Conservation (phyloP, 495 filamentous ascomycete species). For the Rusavskia elegans region DNA sequence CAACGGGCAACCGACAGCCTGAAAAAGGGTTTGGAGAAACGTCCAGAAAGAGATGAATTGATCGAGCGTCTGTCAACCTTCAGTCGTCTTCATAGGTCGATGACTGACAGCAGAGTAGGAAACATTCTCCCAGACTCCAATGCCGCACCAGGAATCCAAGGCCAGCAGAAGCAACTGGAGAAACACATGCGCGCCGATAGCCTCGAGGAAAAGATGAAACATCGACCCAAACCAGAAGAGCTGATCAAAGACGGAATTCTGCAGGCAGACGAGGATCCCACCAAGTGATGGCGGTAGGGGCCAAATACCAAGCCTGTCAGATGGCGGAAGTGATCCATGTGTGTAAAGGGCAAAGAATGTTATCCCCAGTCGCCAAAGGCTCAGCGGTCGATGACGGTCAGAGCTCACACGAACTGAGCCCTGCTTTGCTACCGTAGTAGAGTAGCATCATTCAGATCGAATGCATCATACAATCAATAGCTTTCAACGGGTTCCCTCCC, state of each 20-base stretch:
- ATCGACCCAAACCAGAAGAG: slow-evolving; percentile 57
- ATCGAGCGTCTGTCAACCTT: slow-evolving; percentile 47
- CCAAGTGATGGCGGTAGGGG: not conserved
- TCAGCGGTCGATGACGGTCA: not conserved
- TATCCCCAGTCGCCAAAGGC: not conserved
- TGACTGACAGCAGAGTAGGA: slow-evolving; percentile 22
- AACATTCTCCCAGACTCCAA: slow-evolving; percentile 70
- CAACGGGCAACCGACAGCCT: slow-evolving; percentile 46
- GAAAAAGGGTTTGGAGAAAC: slow-evolving; percentile 48
- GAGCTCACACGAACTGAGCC: too few species aligned
- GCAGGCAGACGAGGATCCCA: slow-evolving; percentile 39
- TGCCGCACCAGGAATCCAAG: slow-evolving; percentile 60
- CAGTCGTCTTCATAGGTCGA: not conserved
- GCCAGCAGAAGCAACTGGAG: slow-evolving; percentile 64
- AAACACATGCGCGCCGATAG: slow-evolving; percentile 72
- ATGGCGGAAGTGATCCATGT: too few species aligned
- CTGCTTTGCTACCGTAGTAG: too few species aligned
- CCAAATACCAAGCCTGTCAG: too few species aligned
- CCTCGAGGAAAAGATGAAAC: slow-evolving; percentile 66
- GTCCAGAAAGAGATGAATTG: slow-evolving; percentile 48
- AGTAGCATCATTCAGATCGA: too few species aligned
- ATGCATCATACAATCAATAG: slow-evolving; percentile 10
- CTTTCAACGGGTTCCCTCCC: slow-evolving; percentile 25
- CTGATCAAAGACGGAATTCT: slow-evolving; percentile 66
- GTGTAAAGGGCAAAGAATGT: too few species aligned